These are phyloP conservation scores for Raddia guianensis DNA, from an alignment of 176 grass and related monocot genomes.

Conservation along the genomic window DNA sequence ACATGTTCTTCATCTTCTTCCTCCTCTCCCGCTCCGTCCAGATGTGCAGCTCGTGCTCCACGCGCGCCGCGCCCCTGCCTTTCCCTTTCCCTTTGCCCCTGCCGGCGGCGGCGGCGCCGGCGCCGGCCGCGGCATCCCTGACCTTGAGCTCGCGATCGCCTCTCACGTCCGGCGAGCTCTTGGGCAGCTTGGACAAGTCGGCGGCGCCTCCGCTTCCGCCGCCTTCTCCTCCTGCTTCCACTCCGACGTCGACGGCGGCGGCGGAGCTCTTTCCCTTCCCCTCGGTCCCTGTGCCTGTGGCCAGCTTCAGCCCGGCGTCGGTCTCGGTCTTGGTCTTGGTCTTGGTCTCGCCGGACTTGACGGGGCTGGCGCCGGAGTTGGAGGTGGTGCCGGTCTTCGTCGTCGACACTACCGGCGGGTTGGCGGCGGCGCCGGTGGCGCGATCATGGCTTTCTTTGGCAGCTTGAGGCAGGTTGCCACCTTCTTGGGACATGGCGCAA, in stretches of 20 bases:
- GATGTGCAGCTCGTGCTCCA: conserved; percentile 27
- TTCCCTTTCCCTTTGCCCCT: background rate
- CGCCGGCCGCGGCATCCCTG: background rate
- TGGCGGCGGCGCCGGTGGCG: background rate
- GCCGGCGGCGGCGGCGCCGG: background rate
- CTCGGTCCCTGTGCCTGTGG: background rate
- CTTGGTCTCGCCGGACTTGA: background rate
- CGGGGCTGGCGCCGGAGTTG: background rate
- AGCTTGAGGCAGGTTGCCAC: background rate
- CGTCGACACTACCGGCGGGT: background rate
- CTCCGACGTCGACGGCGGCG: too few species aligned
- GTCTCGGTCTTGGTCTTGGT: background rate
- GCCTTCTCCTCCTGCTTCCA: background rate
- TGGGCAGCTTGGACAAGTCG: background rate
- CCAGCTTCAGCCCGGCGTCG: background rate
- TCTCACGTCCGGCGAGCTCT: background rate
- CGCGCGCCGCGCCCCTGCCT: background rate
- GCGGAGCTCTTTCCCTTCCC: background rate
- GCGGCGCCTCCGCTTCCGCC: too few species aligned
- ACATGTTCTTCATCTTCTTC: conserved; percentile 63
- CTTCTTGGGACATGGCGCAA: conserved; percentile 7
- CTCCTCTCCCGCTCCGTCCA: conserved; percentile 52
- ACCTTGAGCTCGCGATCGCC: background rate
- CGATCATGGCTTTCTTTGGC: background rate
- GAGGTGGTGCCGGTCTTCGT: background rate